A percentile compares a stretch with the other conserved stretches of the same genome.
Evolutionary conservation across 108 stramenopile genomes (phyloP).

Genomic region (Seminavis robusta): DNA sequence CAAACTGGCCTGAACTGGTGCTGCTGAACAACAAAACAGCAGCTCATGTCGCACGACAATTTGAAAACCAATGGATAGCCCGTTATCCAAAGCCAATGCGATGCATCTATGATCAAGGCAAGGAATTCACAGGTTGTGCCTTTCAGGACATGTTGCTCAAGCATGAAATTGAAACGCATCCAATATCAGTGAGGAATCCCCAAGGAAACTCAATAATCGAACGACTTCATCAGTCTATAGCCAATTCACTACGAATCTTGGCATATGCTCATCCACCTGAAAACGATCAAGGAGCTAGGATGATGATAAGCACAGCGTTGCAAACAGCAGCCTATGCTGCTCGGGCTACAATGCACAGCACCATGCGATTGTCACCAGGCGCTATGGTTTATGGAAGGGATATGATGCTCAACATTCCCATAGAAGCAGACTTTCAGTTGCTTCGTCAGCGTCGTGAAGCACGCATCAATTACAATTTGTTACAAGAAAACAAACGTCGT

Average conservation of each 20-base stretch:
- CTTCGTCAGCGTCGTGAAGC: conserved; percentile 6
- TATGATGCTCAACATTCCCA: conserved; percentile 29
- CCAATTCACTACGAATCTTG: conserved; percentile 8
- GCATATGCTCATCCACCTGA: background rate
- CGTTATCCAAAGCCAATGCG: conserved; percentile 31
- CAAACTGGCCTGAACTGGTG: conserved; percentile 34
- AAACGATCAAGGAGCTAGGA: conserved; percentile 2
- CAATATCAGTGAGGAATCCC: conserved; percentile 35
- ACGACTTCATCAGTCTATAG: conserved; percentile 30
- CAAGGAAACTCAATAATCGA: conserved; percentile 40
- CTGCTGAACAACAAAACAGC: conserved; percentile 18
- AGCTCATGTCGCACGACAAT: conserved; percentile 17
- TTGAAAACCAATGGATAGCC: conserved; percentile 24
- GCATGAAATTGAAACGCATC: conserved; percentile 14
- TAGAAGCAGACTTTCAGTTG: background rate
- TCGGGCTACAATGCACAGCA: conserved; percentile 4
- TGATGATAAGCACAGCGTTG: conserved; percentile 21
- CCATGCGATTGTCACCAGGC: conserved; percentile 16
- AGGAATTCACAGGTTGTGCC: conserved; percentile 31
- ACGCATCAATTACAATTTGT: conserved; percentile 8
- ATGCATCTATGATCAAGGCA: conserved; percentile 31
- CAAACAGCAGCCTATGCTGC: conserved; percentile 15
- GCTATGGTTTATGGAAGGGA: conserved; percentile 24
- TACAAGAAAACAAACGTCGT: conserved; percentile 8
- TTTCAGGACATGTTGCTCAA: conserved; percentile 18